Conservation (phyloP, 768 basidiomycete genomes). For the Fistulinella prunicolor region DNA sequence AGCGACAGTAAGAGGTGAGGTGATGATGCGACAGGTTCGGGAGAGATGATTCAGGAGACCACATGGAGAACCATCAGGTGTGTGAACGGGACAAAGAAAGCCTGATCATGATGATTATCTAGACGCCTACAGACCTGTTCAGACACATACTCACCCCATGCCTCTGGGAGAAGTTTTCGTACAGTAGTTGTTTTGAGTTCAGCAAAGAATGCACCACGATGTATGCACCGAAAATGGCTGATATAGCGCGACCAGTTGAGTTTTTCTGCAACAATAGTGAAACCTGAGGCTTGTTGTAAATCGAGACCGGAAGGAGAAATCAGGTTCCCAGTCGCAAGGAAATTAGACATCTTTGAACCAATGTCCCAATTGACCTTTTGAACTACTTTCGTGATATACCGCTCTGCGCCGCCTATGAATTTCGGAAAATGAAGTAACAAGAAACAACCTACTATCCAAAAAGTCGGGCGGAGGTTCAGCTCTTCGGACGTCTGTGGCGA, state of each 20-base stretch:
- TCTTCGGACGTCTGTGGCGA: slow-evolving; percentile 71
- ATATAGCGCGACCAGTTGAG: slow-evolving; percentile 98
- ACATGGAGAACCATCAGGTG: slow-evolving; percentile 97
- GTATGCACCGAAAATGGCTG: slow-evolving; percentile 95
- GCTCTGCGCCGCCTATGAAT: slow-evolving; percentile 44
- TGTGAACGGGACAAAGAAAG: slow-evolving; percentile 98
- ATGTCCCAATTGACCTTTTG: slow-evolving; percentile 87
- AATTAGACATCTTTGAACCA: slow-evolving; percentile 85
- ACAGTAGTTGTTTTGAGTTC: slow-evolving; percentile 98
- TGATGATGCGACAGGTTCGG: slow-evolving; percentile 88
- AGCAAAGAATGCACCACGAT: slow-evolving; percentile 98
- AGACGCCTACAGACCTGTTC: not conserved
- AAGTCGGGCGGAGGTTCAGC: slow-evolving; percentile 80
- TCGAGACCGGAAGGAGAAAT: slow-evolving; percentile 94
- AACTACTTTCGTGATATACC: slow-evolving; percentile 76
- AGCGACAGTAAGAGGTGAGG: slow-evolving; percentile 65
- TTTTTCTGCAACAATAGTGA: slow-evolving; percentile 98
- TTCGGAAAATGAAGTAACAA: not conserved
- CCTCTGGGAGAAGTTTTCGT: slow-evolving; percentile 92
- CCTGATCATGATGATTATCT: slow-evolving; percentile 43
- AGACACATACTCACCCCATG: slow-evolving; percentile 71
- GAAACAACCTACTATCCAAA: slow-evolving; percentile 63
- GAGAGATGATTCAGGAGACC: slow-evolving; percentile 97
- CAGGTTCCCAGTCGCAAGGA: slow-evolving; percentile 96
- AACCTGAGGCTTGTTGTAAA: slow-evolving; percentile 96